Percentiles rank a stretch among this genome's conserved stretches.
Evolutionary conservation across 2,329 filamentous ascomycete species (phyloP).

Genomic region (Penicillium sp.): DNA sequence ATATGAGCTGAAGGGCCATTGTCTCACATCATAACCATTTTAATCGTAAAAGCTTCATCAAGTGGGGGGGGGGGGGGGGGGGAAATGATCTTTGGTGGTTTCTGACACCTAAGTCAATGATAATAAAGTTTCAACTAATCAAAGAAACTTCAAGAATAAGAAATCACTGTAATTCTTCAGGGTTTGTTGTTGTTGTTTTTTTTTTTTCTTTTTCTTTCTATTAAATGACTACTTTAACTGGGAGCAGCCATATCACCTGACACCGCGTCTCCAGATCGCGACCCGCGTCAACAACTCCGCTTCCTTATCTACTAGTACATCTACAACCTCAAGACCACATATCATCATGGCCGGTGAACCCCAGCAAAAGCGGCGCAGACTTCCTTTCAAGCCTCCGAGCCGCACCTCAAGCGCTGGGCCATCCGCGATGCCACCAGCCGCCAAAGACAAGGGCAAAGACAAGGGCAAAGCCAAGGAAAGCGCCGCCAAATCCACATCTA

Average conservation of each 20-base stretch:
- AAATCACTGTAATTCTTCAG: too few relatives aligned
- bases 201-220: neutral
- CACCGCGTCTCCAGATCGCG: slow-evolving; percentile 18
- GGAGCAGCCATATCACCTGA: slow-evolving; percentile 21
- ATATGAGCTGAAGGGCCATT: too few relatives aligned
- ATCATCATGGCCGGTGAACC: slow-evolving; percentile 30
- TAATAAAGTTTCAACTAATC: too few relatives aligned
- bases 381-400: slow-evolving; percentile 49
- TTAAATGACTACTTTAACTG: neutral
- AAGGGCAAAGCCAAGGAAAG: slow-evolving; percentile 19
- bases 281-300: slow-evolving; percentile 9
- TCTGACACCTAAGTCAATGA: too few relatives aligned
- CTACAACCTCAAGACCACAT: neutral
- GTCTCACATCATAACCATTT: too few relatives aligned
- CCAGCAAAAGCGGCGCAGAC: slow-evolving; percentile 39
- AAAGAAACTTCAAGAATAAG: too few relatives aligned
- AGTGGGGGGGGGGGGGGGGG: too few relatives aligned
- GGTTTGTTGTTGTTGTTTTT: too few relatives aligned
- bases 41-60: too few relatives aligned
- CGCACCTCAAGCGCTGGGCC: slow-evolving; percentile 28
- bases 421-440: slow-evolving; percentile 23
- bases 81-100: neutral
- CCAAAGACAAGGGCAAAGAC: slow-evolving; percentile 21
- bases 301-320: neutral
- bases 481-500: slow-evolving; percentile 5